Evolutionary conservation across 1,139 yeast species (phyloP).

Genomic region (Groenewaldozyma sp.): DNA sequence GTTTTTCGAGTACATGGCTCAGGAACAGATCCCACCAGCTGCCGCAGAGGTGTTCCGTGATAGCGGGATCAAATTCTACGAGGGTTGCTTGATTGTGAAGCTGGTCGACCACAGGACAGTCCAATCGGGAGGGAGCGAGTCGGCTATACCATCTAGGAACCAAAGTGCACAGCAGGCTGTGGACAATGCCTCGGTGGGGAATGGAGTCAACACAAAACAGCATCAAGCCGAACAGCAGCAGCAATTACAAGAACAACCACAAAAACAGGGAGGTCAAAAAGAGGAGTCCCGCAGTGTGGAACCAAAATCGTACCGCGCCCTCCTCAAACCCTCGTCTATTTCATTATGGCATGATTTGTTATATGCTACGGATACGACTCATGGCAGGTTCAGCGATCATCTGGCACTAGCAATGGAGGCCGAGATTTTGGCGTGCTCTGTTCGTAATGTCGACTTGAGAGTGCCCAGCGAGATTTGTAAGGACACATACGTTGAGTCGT

Average conservation of each 20-base stretch:
- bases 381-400: slow-evolving; percentile 62
- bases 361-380: slow-evolving; percentile 70
- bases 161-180: slow-evolving; percentile 5
- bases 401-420: slow-evolving; percentile 72
- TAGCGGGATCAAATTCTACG: slow-evolving; percentile 72
- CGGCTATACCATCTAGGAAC: slow-evolving; percentile 2
- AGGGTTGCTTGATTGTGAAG: slow-evolving; percentile 79
- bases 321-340: slow-evolving; percentile 70
- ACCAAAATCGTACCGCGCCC: slow-evolving; percentile 67
- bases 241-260: slow-evolving; percentile 1
- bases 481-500: slow-evolving; percentile 5
- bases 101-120: slow-evolving; percentile 63
- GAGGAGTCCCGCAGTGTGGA: slow-evolving; percentile 21
- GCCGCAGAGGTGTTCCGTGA: slow-evolving; percentile 84
- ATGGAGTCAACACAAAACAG: background rate
- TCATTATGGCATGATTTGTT: slow-evolving; percentile 79
- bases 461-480: slow-evolving; percentile 36
- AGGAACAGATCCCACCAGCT: slow-evolving; percentile 81
- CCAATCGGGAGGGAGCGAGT: slow-evolving; percentile 1
- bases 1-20: slow-evolving; percentile 68
- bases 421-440: slow-evolving; percentile 68
- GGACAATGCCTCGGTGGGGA: slow-evolving; percentile 7
- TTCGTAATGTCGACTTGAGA: slow-evolving; percentile 59
- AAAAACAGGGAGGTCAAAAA: slow-evolving; percentile 3
- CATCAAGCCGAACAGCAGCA: background rate